These are phyloP conservation scores for Graphium sp. DNA, from an alignment of 2,329 filamentous ascomycete genomes.

Conservation along the genomic window DNA sequence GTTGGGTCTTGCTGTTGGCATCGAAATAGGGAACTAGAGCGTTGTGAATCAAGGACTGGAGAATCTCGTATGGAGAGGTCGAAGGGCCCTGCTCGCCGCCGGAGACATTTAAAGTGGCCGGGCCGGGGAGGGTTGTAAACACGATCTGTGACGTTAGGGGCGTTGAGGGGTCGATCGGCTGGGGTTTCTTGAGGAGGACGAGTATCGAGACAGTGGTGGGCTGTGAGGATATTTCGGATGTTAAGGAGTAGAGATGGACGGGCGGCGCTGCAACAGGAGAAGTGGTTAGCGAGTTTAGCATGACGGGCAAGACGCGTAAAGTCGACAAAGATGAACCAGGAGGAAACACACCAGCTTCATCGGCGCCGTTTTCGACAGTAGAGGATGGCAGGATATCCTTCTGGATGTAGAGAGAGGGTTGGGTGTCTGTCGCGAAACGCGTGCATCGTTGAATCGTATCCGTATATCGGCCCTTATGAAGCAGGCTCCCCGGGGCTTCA, in stretches of 20 bases:
- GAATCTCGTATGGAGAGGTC: conserved; percentile 74
- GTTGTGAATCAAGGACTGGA: conserved; percentile 83
- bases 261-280: conserved; percentile 16
- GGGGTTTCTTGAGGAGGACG: conserved; percentile 76
- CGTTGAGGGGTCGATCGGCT: conserved; percentile 68
- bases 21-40: conserved; percentile 94
- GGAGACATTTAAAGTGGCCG: conserved; percentile 50
- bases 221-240: conserved; percentile 65
- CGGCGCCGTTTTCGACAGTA: conserved; percentile 29
- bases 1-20: conserved; percentile 73
- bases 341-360: conserved; percentile 22
- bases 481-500: conserved; percentile 62
- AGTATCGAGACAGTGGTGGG: conserved; percentile 72
- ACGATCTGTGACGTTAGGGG: conserved; percentile 81
- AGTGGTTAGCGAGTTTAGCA: conserved; percentile 11
- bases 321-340: conserved; percentile 1
- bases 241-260: conserved; percentile 61
- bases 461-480: conserved; percentile 52
- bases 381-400: conserved; percentile 53
- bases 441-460: conserved; percentile 80
- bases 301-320: conserved; percentile 5
- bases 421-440: conserved; percentile 76
- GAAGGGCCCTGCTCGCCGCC: conserved; percentile 54
- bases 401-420: conserved; percentile 79
- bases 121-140: conserved; percentile 79